Conservation (phyloP, 2,329 filamentous ascomycete species). For the Botryotinia narcissicola region DNA sequence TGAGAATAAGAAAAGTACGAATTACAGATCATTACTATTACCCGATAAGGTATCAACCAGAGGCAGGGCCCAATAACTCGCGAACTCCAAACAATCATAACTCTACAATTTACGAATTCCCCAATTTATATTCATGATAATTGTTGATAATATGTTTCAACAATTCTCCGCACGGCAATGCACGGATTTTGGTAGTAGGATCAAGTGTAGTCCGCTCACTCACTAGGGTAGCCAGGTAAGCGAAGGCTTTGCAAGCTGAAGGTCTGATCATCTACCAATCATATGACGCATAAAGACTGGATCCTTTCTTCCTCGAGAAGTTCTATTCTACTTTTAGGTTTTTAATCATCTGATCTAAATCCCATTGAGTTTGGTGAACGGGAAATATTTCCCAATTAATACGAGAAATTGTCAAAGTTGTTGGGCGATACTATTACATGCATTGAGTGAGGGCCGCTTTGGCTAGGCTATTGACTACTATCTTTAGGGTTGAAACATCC, state of each 20-base stretch:
- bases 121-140: background rate
- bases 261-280: constrained; percentile 7
- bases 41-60: background rate
- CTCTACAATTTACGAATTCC: background rate
- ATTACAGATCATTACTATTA: background rate
- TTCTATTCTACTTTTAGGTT: background rate
- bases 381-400: background rate
- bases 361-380: background rate
- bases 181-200: constrained; percentile 2
- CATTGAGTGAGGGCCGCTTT: background rate
- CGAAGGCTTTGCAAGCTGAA: constrained; percentile 4
- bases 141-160: constrained; percentile 6
- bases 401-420: background rate
- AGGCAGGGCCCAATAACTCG: background rate
- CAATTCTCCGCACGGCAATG: constrained; percentile 7
- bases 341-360: background rate
- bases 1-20: background rate
- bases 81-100: background rate
- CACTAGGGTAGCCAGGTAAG: background rate
- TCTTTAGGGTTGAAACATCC: background rate
- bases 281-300: background rate
- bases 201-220: constrained; percentile 15
- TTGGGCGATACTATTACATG: background rate
- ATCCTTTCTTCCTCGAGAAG: background rate
- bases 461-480: background rate